phyloP scores from a whole-genome alignment of 805 yeast genomes.

The Phaffomyces thermotolerans region DNA sequence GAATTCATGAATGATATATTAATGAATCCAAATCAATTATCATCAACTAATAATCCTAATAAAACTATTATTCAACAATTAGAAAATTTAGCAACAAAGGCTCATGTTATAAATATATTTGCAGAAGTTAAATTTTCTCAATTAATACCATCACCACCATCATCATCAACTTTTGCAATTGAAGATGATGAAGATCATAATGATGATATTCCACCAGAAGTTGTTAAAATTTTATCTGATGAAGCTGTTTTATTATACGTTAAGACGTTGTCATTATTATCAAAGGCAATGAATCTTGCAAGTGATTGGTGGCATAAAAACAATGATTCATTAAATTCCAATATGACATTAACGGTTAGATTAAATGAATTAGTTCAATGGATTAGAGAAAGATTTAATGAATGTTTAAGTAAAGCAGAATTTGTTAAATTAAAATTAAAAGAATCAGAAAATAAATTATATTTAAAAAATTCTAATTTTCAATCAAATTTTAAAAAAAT shows the following conservation, averaged over 20 bases:
- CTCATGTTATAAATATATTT: slow-evolving; percentile 79
- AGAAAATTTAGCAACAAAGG: slow-evolving; percentile 79
- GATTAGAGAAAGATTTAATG: slow-evolving; percentile 85
- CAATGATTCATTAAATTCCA: slow-evolving; percentile 21
- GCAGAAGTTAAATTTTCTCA: slow-evolving; percentile 90
- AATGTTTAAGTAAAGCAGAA: slow-evolving; percentile 84
- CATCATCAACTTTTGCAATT: slow-evolving; percentile 27
- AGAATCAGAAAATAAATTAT: slow-evolving; percentile 36
- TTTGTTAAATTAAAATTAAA: slow-evolving; percentile 52
- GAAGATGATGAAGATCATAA: slow-evolving; percentile 32
- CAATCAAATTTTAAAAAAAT: slow-evolving; percentile 24
- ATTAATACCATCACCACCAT: slow-evolving; percentile 61
- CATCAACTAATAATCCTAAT: slow-evolving; percentile 2
- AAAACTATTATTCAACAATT: slow-evolving; percentile 35
- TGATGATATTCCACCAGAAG: slow-evolving; percentile 46
- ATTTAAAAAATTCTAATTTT: slow-evolving; percentile 7
- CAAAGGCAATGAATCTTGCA: slow-evolving; percentile 80
- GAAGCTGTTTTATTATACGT: slow-evolving; percentile 85
- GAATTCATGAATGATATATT: slow-evolving; percentile 8
- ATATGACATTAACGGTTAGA: slow-evolving; percentile 26
- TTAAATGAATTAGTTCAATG: slow-evolving; percentile 65
- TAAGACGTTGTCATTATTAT: slow-evolving; percentile 73
- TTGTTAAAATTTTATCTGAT: slow-evolving; percentile 54
- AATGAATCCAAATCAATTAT: slow-evolving; percentile 9
- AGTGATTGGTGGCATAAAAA: slow-evolving; percentile 81